Evolutionary conservation across 2,329 filamentous ascomycete species (phyloP), one percentile per base, ranked within the genome.

Genomic region (Diaporthe batatas): DNA sequence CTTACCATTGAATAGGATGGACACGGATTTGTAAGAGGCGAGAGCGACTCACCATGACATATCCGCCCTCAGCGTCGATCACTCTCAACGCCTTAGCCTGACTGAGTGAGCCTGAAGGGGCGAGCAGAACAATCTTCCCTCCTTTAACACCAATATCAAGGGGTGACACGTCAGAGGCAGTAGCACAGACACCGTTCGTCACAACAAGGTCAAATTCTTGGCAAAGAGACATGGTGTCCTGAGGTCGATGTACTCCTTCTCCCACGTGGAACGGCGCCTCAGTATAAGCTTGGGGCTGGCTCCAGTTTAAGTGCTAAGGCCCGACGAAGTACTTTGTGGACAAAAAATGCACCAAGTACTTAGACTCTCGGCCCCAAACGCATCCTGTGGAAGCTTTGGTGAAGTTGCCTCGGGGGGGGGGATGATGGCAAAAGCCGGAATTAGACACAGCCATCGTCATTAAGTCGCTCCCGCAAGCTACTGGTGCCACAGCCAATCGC

Each of bases 151-250:
- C 84, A 29, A 86, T 78, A 70, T 86, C 84, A 53, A 82, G 80
- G 10, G 81, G 78, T 3, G 81, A 83, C 12, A 84, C 77, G 72
- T 86, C 84, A 1, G 80, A 78, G 0, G 83, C 83, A 2, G 84
- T 86, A 39, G 84, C 83, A 47, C 83, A 84, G 49, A 83, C 78
- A 53, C 84, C 84, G 65, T 85, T 84, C 57, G 83, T 81, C 67
- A 85, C 80, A 44, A 85, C 78, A 21, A 84, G 79, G 71, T 86
- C 83, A 69, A 81, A 83, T 42, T 78, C 75, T 6, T 62, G 54
- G 7, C 32, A 11, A 12, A 49, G 10, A 16, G 68, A 58, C 68
- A 70, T 70, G 62, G 1, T 53, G 44, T 14, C n/a, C n/a, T n/a
- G n/a, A n/a, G n/a, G n/a, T n/a, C 58, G 25, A 25, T 16, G 25